Base-by-base conservation (phyloP, 2,329 filamentous ascomycete species). In the Blastomyces parvus region DNA sequence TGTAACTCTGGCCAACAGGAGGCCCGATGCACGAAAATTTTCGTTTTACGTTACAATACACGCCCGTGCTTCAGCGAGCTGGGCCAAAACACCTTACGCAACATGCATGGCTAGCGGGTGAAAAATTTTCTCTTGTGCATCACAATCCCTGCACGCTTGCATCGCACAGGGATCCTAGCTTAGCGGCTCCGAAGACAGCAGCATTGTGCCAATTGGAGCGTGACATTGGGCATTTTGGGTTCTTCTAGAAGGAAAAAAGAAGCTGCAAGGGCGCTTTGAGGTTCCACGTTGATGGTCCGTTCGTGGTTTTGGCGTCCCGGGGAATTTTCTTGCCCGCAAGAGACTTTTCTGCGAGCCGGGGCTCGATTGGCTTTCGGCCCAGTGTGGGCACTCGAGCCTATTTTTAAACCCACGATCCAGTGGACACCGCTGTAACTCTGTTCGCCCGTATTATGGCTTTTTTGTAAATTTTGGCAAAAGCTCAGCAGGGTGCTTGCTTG, bases 51-150 rank as follows among this genome's bases (percentile, higher is more conserved):
- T 25, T 48, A 14, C 17, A 36, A 25, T 57, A 22, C 30, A 57
- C 13, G 36, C 25, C n/a, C 19, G n/a, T 57, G 33, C 53, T n/a
- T 19, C 53, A 40, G 40, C 1, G 33, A 13, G 25, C 33, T 57
- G 36, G 33, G 53, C n/a, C 5, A 36, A 22, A 40, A 22, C 40
- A 42, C 17, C 17, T 19, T 14, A 0, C 40, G 17, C 17, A 19
- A 55, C 13, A 2, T 57, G 53, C 53, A 40, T 57, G 33, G 1
- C 33, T 57, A 57, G 53, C 33, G 53, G 9, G 7, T 38, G 30
- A 25, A 40, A 57, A 33, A n/a, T 55, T 57, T 57, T 57, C 33
- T n/a, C 5, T 7, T 57, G n/a, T 57, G 53, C 53, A 40, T 40
- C 4, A 38, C 3, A 38, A 57, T 40, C 33, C 53, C 53, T 36